Percentiles rank a stretch among this genome's conserved stretches.
phyloP scores from a whole-genome alignment of 2,329 filamentous ascomycete species.

The Hymenoscyphus infarciens region DNA sequence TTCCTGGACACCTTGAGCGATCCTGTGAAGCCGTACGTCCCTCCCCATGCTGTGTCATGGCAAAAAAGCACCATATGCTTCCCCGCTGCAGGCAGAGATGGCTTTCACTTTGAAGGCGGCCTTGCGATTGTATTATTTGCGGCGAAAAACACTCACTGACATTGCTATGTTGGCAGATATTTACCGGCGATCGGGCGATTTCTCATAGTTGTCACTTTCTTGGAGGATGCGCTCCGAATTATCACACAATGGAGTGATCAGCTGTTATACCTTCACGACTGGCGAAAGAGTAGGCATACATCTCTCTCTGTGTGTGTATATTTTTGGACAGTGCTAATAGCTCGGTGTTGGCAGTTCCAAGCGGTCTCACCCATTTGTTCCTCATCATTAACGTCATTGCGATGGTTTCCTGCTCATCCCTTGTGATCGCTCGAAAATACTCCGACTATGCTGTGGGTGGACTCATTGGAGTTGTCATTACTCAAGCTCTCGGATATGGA shows the following conservation, averaged over 20 bases:
- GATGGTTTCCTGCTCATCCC: slow-evolving; percentile 76
- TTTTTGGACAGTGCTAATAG: slow-evolving; percentile 18
- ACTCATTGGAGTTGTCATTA: slow-evolving; percentile 84
- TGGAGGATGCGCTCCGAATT: slow-evolving; percentile 94
- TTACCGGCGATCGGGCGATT: slow-evolving; percentile 94
- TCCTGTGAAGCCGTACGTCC: slow-evolving; percentile 84
- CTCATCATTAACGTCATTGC: slow-evolving; percentile 84
- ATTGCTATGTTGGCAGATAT: slow-evolving; percentile 54
- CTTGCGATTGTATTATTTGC: neutral
- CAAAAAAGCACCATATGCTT: slow-evolving; percentile 6
- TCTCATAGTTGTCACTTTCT: slow-evolving; percentile 95
- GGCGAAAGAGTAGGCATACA: slow-evolving; percentile 70
- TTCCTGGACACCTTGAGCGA: slow-evolving; percentile 81
- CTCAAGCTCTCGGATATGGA: slow-evolving; percentile 93
- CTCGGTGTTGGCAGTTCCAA: slow-evolving; percentile 61
- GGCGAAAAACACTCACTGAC: neutral
- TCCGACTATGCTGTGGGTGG: slow-evolving; percentile 90
- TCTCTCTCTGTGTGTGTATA: neutral
- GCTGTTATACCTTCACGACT: slow-evolving; percentile 87
- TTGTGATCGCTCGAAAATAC: slow-evolving; percentile 90
- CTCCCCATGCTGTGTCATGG: slow-evolving; percentile 9
- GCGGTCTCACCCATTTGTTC: slow-evolving; percentile 87
- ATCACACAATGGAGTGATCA: slow-evolving; percentile 97
- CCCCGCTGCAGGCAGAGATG: neutral
- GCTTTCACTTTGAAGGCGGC: neutral